Base-by-base conservation (phyloP, 2,329 filamentous ascomycete genomes). In the Bipolaris oryzae region DNA sequence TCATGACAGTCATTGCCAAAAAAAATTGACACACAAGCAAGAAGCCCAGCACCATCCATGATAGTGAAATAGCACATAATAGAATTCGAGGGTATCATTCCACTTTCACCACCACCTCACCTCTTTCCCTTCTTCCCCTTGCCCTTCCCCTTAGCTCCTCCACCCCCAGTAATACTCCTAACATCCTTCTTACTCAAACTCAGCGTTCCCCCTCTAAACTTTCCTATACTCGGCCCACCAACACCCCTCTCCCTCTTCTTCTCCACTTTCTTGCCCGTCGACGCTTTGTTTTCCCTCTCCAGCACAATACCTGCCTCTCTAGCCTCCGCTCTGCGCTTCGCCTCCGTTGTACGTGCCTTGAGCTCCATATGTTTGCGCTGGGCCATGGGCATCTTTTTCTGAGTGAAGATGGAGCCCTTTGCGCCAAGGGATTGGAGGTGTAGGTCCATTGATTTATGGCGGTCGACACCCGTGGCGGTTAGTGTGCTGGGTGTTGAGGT, bases 281-380 rank as follows among this genome's bases (percentile, higher is more conserved):
- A 6, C 23, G 10, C 33, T 55, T 74, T 80, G 53, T 75, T 71
- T 55, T 70, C 74, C 59, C 81, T 82, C 80, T 98, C 95, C 33
- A 98, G 80, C 46, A 98, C 87, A 66, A 98, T 88, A 5, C 94
- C 95, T 68, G 94, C 96, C 81, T 98, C 94, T 70, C 84, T 86
- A 1, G 95, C 95, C 74, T 96, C 91, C 38, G 81, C 82, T 35
- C 94, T 82, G 49, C 94, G 80, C 79, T 84, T 89, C 11, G 84
- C 79, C 74, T 97, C 93, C 57, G 85, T 86, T 25, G 81, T 77
- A 1, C 75, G 80, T 20, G 85, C 85, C 50, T 92, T 91, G 1
- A 84, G 83, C 15, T 80, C 79, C 58, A 98, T 97, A n/a, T 94
- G 93, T 77, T 90, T 92, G 57, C 92, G 85, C 72, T 94, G 89